Evolutionary conservation across 1,284 basidiomycete genomes (phyloP).

Genomic region (Cystobasidium pallidum): DNA sequence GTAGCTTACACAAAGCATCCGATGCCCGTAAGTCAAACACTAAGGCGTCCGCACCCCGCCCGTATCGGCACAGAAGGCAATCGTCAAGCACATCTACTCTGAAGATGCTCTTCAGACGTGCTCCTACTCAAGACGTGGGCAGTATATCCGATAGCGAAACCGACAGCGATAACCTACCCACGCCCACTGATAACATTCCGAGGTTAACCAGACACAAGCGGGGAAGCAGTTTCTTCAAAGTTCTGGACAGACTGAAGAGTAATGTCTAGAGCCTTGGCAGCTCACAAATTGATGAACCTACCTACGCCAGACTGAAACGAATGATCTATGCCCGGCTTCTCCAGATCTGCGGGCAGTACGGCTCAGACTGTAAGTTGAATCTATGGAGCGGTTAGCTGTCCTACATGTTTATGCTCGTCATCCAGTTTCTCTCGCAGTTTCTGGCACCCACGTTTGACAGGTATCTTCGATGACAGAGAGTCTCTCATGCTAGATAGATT

Average conservation of each 20-base stretch:
- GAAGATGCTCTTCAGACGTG: neutral
- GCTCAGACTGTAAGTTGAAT: too few species aligned
- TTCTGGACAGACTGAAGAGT: conserved; percentile 1
- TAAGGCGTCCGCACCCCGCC: neutral
- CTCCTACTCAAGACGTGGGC: neutral
- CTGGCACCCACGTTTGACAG: too few species aligned
- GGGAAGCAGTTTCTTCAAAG: conserved; percentile 6
- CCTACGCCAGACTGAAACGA: too few species aligned
- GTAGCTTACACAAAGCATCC: neutral
- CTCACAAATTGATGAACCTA: too few species aligned
- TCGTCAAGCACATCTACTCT: conserved; percentile 19
- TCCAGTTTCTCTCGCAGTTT: too few species aligned
- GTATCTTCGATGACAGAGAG: too few species aligned
- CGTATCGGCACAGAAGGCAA: conserved; percentile 1
- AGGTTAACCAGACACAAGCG: conserved; percentile 10
- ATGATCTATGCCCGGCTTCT: too few species aligned
- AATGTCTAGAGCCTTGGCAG: neutral
- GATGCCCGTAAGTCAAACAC: neutral
- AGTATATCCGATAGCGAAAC: conserved; percentile 11
- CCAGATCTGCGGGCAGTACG: too few species aligned
- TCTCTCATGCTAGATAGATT: too few species aligned
- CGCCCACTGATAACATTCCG: conserved; percentile 7
- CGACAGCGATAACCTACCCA: conserved; percentile 5
- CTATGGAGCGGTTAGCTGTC: too few species aligned
- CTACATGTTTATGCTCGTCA: too few species aligned